Percentiles rank a stretch among this genome's conserved stretches.
These are phyloP conservation scores for Debaryomyces udenii DNA, from an alignment of 1,139 yeast species.

Conservation along the genomic window DNA sequence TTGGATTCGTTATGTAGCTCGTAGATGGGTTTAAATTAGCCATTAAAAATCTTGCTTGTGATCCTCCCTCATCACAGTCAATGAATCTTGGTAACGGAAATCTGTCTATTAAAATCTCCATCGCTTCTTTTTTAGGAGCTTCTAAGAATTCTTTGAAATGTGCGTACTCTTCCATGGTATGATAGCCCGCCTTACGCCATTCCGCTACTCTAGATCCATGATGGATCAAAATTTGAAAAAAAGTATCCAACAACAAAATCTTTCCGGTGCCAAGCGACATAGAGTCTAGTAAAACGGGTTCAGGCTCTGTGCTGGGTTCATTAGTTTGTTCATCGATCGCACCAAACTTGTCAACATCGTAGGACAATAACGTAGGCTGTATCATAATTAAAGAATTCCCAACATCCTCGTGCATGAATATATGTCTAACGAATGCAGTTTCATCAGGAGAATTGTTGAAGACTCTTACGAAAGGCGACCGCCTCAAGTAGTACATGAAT, in stretches of 20 bases:
- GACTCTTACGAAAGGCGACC: constrained; percentile 70
- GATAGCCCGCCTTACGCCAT: constrained; percentile 72
- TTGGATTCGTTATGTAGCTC: constrained; percentile 51
- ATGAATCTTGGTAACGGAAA: constrained; percentile 75
- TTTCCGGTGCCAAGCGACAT: constrained; percentile 70
- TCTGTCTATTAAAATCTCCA: constrained; percentile 65
- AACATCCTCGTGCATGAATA: constrained; percentile 71
- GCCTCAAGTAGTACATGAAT: constrained; percentile 69
- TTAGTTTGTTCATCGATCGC: constrained; percentile 47
- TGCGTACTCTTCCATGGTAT: constrained; percentile 64
- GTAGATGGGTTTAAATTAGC: constrained; percentile 77
- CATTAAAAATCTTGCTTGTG: constrained; percentile 76
- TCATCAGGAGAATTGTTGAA: constrained; percentile 84
- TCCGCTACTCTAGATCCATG: constrained; percentile 71
- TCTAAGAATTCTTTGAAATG: constrained; percentile 63
- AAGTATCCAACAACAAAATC: constrained; percentile 86
- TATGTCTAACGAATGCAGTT: constrained; percentile 68
- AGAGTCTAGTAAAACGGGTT: constrained; percentile 92
- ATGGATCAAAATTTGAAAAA: constrained; percentile 79
- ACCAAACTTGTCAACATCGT: constrained; percentile 57
- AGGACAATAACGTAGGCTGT: constrained; percentile 85
- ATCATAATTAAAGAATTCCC: constrained; percentile 95
- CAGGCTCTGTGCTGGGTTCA: constrained; percentile 57
- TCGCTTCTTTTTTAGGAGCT: constrained; percentile 69
- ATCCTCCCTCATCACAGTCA: constrained; percentile 76